Conservation (phyloP, 2,329 filamentous ascomycete species). For the Fusarium ramigenum region DNA sequence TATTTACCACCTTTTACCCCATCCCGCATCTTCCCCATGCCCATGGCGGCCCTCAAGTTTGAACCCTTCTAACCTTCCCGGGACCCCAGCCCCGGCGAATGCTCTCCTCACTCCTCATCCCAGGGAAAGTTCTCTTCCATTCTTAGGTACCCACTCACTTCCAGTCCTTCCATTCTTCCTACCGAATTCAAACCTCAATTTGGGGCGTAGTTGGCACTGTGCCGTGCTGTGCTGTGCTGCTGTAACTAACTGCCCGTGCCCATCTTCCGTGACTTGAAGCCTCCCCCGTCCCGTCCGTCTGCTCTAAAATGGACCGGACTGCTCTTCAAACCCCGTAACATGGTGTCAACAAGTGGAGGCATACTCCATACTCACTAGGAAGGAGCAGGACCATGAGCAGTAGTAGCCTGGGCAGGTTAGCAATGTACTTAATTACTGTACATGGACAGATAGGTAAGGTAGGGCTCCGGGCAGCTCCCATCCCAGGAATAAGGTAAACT, state of each 20-base stretch:
- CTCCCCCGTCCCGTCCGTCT: neutral
- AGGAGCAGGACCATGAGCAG: slow-evolving; percentile 2
- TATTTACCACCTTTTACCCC: slow-evolving; percentile 36
- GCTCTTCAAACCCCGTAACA: slow-evolving; percentile 30
- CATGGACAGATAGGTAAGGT: slow-evolving; percentile 2
- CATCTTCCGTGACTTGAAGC: neutral
- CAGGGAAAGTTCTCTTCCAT: neutral
- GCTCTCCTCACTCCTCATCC: slow-evolving; percentile 4
- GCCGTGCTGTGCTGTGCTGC: slow-evolving; percentile 1
- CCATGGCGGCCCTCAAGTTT: neutral
- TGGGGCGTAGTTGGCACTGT: slow-evolving; percentile 28
- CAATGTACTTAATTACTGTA: neutral
- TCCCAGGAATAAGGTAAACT: slow-evolving; percentile 5
- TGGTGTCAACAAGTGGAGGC: slow-evolving; percentile 35
- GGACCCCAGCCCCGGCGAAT: slow-evolving; percentile 37
- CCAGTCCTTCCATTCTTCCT: slow-evolving; percentile 6
- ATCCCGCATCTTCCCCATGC: slow-evolving; percentile 31
- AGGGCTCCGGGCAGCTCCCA: slow-evolving; percentile 17
- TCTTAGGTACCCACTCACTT: neutral
- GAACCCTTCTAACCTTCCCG: slow-evolving; percentile 33
- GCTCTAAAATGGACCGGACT: slow-evolving; percentile 19
- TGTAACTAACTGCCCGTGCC: neutral
- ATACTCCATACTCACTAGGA: slow-evolving; percentile 27
- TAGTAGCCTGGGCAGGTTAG: slow-evolving; percentile 1
- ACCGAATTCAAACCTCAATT: slow-evolving; percentile 25